Conservation (phyloP, 2,329 filamentous ascomycete genomes). For the Colletotrichum coccodes region DNA sequence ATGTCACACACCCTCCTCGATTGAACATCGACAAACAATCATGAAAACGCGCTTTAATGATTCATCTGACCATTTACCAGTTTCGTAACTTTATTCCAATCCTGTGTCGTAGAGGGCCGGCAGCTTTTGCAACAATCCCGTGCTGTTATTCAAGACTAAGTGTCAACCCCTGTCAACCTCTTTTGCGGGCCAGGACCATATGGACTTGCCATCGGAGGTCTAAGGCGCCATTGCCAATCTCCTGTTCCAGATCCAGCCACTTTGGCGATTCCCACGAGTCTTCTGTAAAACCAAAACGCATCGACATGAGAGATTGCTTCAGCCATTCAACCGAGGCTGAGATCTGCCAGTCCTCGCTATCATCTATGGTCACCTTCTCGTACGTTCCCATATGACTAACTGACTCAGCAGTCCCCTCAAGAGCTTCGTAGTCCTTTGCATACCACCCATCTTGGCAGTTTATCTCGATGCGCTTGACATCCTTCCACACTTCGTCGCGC, state of each 20-base stretch:
- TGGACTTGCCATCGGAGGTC: conserved; percentile 24
- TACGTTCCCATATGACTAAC: conserved; percentile 2
- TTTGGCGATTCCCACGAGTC: conserved; percentile 11
- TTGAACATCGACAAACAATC: too few relatives aligned
- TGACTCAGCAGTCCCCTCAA: neutral
- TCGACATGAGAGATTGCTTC: conserved; percentile 21
- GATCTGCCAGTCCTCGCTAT: conserved; percentile 13
- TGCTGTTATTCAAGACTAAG: neutral
- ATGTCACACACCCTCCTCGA: too few relatives aligned
- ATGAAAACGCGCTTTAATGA: too few relatives aligned
- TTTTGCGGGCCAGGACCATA: conserved; percentile 16
- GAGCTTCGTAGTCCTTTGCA: conserved; percentile 2
- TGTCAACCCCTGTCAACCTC: neutral
- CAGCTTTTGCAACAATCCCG: too few relatives aligned
- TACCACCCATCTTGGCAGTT: conserved; percentile 20
- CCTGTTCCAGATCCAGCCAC: neutral
- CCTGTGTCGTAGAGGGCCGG: too few relatives aligned
- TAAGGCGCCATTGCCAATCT: neutral
- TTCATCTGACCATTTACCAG: too few relatives aligned
- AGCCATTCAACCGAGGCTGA: conserved; percentile 17
- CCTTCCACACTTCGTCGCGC: conserved; percentile 2
- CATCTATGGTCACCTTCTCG: neutral
- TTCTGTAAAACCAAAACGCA: conserved; percentile 18
- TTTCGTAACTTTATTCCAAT: too few relatives aligned
- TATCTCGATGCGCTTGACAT: conserved; percentile 19